Evolutionary conservation across 768 basidiomycete genomes (phyloP).

Genomic region (Antrodiella citrinella): DNA sequence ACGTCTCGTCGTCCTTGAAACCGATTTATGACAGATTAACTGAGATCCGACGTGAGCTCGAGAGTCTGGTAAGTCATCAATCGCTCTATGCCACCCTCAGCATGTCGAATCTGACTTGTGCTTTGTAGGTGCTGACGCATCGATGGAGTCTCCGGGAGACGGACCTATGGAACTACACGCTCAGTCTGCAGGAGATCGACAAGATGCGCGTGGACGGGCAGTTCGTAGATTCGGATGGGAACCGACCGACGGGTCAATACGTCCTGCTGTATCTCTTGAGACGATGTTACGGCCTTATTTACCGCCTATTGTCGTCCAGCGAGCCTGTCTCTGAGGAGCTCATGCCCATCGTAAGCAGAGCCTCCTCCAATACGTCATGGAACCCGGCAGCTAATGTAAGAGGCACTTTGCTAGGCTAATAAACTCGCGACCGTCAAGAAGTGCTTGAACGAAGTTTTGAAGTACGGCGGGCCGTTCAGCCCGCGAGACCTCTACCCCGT

Average conservation of each 20-base stretch:
- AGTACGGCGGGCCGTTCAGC: conserved; percentile 90
- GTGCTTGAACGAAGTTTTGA: conserved; percentile 90
- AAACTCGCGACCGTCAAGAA: conserved; percentile 96
- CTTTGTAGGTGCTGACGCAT: conserved; percentile 56
- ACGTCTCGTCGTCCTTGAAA: conserved; percentile 78
- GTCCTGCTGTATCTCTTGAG: conserved; percentile 88
- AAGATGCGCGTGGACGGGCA: conserved; percentile 96
- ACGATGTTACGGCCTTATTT: conserved; percentile 94
- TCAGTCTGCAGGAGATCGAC: conserved; percentile 93
- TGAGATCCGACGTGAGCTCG: conserved; percentile 81
- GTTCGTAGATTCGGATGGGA: conserved; percentile 91
- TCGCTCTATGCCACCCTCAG: too few relatives aligned
- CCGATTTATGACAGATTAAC: conserved; percentile 90
- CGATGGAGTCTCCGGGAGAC: conserved; percentile 96
- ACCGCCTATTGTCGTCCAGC: conserved; percentile 84
- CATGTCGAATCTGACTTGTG: background rate
- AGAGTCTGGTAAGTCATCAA: conserved; percentile 64
- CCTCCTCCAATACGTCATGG: too few relatives aligned
- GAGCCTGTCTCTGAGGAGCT: conserved; percentile 98
- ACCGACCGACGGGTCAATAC: conserved; percentile 90
- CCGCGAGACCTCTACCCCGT: conserved; percentile 92
- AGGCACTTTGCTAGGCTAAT: conserved; percentile 83
- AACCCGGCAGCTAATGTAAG: background rate
- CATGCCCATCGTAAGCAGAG: conserved; percentile 79
- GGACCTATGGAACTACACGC: conserved; percentile 87